A percentile compares a stretch with the other conserved stretches of the same genome.
phyloP scores from a whole-genome alignment of 331 rosid species.

The Malus hybrid region DNA sequence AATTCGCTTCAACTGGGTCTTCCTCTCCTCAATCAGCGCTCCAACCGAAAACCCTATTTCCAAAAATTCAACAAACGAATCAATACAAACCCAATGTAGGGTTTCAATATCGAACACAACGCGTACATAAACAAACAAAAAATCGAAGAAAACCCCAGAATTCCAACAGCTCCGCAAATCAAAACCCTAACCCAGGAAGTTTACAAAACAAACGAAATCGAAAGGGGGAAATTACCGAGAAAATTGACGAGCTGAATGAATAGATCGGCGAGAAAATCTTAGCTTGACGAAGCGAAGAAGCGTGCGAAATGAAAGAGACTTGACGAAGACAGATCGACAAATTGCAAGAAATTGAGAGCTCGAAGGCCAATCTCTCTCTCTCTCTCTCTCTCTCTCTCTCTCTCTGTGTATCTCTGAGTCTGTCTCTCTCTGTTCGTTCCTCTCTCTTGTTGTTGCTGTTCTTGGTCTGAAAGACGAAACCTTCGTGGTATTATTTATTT shows the following conservation, averaged over 20 bases:
- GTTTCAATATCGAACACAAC: conserved; percentile 12
- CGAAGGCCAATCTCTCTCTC: conserved; percentile 1
- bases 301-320: conserved; percentile 10
- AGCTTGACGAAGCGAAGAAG: conserved; percentile 19
- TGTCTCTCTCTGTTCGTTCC: conserved; percentile 9
- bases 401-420: not conserved
- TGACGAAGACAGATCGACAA: conserved; percentile 40
- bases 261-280: conserved; percentile 53
- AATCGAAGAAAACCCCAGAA: not conserved
- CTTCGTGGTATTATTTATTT: conserved; percentile 11
- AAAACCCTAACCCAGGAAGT: not conserved
- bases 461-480: conserved; percentile 43
- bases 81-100: conserved; percentile 27
- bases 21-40: conserved; percentile 23
- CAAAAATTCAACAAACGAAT: conserved; percentile 12
- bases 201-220: not conserved
- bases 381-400: not conserved
- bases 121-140: not conserved
- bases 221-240: conserved; percentile 26
- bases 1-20: conserved; percentile 26
- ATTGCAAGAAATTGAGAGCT: not conserved
- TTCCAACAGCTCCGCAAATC: conserved; percentile 1
- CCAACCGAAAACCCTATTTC: conserved; percentile 14
- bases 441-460: conserved; percentile 24
- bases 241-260: conserved; percentile 18